These are phyloP conservation scores for Starmerella vaccinii DNA, from an alignment of 805 yeast genomes.

Conservation along the genomic window DNA sequence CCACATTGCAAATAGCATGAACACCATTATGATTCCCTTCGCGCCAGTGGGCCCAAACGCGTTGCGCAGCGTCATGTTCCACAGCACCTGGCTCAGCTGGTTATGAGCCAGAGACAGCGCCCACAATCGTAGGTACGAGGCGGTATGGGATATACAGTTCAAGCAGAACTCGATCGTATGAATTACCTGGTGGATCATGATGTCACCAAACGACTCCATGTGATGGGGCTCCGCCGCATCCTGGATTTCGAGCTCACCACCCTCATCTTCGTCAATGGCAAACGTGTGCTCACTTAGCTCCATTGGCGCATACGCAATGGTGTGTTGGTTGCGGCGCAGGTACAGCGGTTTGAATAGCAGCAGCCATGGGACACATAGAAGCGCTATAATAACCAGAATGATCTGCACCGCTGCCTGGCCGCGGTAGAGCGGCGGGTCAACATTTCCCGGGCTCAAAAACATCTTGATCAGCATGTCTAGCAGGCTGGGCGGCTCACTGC, in stretches of 20 bases:
- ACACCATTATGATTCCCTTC: conserved; percentile 59
- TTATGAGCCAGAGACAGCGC: conserved; percentile 95
- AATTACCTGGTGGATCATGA: conserved; percentile 92
- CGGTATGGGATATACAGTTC: conserved; percentile 95
- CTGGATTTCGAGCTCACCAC: conserved; percentile 26
- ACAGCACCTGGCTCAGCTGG: conserved; percentile 81
- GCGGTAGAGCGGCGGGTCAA: conserved; percentile 66
- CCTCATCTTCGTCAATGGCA: conserved; percentile 29
- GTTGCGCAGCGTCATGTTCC: conserved; percentile 88
- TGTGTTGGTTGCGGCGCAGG: conserved; percentile 44
- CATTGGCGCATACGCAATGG: conserved; percentile 37
- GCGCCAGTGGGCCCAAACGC: conserved; percentile 62
- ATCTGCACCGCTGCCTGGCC: conserved; percentile 75
- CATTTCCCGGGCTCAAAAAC: conserved; percentile 86
- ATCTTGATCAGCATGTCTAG: conserved; percentile 90
- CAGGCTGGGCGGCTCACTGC: conserved; percentile 80
- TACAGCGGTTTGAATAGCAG: conserved; percentile 74
- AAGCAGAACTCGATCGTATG: conserved; percentile 96
- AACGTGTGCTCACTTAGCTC: conserved; percentile 29
- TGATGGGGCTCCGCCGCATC: conserved; percentile 41
- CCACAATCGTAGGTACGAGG: conserved; percentile 92
- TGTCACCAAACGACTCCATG: conserved; percentile 63
- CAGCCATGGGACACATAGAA: conserved; percentile 89
- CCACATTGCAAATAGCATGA: conserved; percentile 87
- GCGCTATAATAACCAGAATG: conserved; percentile 58